These are phyloP conservation scores for Pontederia crassipes DNA, from an alignment of 176 grass and related monocot genomes.

Conservation along the genomic window DNA sequence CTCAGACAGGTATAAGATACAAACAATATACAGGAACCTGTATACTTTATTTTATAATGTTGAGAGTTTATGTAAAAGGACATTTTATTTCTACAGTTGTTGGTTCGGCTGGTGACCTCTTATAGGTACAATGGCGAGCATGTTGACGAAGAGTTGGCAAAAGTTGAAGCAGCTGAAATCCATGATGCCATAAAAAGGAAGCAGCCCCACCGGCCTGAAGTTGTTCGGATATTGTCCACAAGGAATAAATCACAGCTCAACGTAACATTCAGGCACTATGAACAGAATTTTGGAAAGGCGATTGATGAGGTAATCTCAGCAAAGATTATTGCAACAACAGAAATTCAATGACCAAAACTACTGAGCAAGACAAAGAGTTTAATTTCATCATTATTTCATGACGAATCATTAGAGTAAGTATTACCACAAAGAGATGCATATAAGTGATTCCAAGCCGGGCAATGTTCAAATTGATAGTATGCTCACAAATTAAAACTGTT, in stretches of 20 bases:
- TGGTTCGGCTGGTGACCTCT: slow-evolving; percentile 36
- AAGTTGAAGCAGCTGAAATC: slow-evolving; percentile 25
- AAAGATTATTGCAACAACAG: neutral
- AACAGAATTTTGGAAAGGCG: slow-evolving; percentile 11
- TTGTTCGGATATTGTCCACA: slow-evolving; percentile 28
- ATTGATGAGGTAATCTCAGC: slow-evolving; percentile 28
- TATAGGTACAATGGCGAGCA: slow-evolving; percentile 33
- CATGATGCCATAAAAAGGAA: slow-evolving; percentile 26
- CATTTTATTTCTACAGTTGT: slow-evolving; percentile 18
- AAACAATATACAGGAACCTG: neutral
- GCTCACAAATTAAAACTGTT: no score
- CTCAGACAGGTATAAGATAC: slow-evolving; percentile 34
- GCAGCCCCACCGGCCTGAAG: slow-evolving; percentile 12
- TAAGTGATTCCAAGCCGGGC: no score
- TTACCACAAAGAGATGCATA: no score
- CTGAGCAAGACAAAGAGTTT: no score
- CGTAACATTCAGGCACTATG: slow-evolving; percentile 30
- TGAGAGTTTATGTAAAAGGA: neutral
- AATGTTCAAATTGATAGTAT: no score
- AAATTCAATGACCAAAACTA: no score
- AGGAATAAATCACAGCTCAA: slow-evolving; percentile 37
- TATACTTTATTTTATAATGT: neutral
- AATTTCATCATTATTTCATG: no score
- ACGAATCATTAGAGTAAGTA: no score
- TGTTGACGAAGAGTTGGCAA: slow-evolving; percentile 23